phyloP scores from a whole-genome alignment of 2,329 filamentous ascomycete species.

The Paramyrothecium roridum region DNA sequence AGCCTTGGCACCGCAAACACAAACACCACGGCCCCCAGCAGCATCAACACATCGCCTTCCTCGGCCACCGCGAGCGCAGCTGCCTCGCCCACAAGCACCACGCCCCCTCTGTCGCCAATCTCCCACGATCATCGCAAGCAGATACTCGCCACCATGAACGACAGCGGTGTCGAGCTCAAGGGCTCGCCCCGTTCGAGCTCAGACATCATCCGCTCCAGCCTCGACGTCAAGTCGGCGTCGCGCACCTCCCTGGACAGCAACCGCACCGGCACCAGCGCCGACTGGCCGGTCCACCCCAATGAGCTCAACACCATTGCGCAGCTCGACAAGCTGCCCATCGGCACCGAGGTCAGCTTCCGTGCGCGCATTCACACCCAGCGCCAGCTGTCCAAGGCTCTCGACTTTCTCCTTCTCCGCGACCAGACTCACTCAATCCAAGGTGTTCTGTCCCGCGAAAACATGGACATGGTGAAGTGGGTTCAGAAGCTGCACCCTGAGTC shows the following conservation, averaged over 20 bases:
- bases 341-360: conserved; percentile 37
- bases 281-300: conserved; percentile 35
- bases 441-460: conserved; percentile 57
- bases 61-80: conserved; percentile 1
- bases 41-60: not conserved
- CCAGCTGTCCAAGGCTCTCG: conserved; percentile 75
- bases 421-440: conserved; percentile 82
- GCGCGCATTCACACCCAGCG: conserved; percentile 60
- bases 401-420: conserved; percentile 84
- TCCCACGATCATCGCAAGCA: conserved; percentile 7
- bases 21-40: not conserved
- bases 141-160: conserved; percentile 23
- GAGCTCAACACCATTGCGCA: conserved; percentile 35
- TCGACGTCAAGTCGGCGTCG: conserved; percentile 11
- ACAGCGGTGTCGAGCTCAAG: conserved; percentile 27
- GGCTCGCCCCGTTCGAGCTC: conserved; percentile 25
- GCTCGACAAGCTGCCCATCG: conserved; percentile 31
- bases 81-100: conserved; percentile 4
- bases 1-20: no score
- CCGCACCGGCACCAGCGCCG: conserved; percentile 31
- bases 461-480: conserved; percentile 81
- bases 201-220: conserved; percentile 21
- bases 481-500: conserved; percentile 78
- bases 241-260: conserved; percentile 31
- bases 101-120: conserved; percentile 9